Percentiles rank a stretch among this genome's conserved stretches.
phyloP scores from a whole-genome alignment of 495 filamentous ascomycete species.

The Amphirosellinia nigrospora region DNA sequence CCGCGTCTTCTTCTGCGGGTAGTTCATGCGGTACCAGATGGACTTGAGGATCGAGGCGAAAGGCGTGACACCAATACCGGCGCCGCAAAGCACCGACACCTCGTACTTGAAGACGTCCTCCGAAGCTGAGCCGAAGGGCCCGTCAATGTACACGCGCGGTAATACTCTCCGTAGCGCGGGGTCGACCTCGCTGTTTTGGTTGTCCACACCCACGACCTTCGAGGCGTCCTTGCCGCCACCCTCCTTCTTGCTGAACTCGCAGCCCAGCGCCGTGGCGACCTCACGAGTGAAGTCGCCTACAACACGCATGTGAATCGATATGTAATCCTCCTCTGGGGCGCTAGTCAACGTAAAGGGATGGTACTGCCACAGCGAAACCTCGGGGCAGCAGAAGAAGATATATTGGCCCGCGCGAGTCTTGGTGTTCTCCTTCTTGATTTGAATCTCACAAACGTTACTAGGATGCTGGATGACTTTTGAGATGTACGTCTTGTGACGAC shows the following conservation, averaged over 20 bases:
- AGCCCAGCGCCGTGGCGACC: slow-evolving; percentile 69
- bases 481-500: slow-evolving; percentile 76
- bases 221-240: slow-evolving; percentile 48
- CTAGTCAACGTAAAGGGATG: slow-evolving; percentile 81
- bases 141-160: slow-evolving; percentile 78
- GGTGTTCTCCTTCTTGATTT: slow-evolving; percentile 82
- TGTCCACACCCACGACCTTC: slow-evolving; percentile 69
- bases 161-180: slow-evolving; percentile 72
- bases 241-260: slow-evolving; percentile 67
- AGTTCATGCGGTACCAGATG: slow-evolving; percentile 88
- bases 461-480: slow-evolving; percentile 85
- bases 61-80: slow-evolving; percentile 76
- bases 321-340: slow-evolving; percentile 82
- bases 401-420: slow-evolving; percentile 82
- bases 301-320: slow-evolving; percentile 78
- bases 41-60: slow-evolving; percentile 83
- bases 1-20: slow-evolving; percentile 73
- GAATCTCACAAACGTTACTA: slow-evolving; percentile 81
- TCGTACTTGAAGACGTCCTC: slow-evolving; percentile 83
- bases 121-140: slow-evolving; percentile 78
- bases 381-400: slow-evolving; percentile 82
- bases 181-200: slow-evolving; percentile 63
- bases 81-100: slow-evolving; percentile 69
- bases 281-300: slow-evolving; percentile 71
- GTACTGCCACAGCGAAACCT: slow-evolving; percentile 80